phyloP scores from a whole-genome alignment of 1,284 basidiomycete species.

The Austroboletus novae-zelandiae region DNA sequence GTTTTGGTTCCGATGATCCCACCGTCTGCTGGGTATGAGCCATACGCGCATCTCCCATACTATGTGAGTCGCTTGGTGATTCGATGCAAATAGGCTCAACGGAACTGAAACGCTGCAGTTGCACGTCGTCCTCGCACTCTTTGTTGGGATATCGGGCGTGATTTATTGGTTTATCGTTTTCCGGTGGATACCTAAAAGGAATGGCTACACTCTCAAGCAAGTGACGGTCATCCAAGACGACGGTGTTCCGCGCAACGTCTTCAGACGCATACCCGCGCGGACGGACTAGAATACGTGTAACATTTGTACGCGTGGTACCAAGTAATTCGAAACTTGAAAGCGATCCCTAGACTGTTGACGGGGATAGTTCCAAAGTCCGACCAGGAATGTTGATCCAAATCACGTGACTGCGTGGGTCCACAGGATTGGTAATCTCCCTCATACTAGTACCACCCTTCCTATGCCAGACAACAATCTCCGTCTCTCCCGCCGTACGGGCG shows the following conservation, averaged over 20 bases:
- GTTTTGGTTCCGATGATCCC: slow-evolving; percentile 58
- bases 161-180: slow-evolving; percentile 61
- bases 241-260: slow-evolving; percentile 43
- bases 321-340: background rate
- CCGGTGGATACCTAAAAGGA: slow-evolving; percentile 50
- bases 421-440: slow-evolving; percentile 31
- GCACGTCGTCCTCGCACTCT: slow-evolving; percentile 51
- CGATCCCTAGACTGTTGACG: too few species aligned
- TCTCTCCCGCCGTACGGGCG: slow-evolving; percentile 31
- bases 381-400: slow-evolving; percentile 9
- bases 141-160: slow-evolving; percentile 50
- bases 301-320: background rate
- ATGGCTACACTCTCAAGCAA: slow-evolving; percentile 50
- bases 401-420: slow-evolving; percentile 15
- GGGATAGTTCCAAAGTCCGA: slow-evolving; percentile 13
- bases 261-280: slow-evolving; percentile 20
- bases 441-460: slow-evolving; percentile 15
- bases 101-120: slow-evolving; percentile 34
- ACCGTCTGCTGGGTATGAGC: slow-evolving; percentile 46
- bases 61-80: slow-evolving; percentile 44
- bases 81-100: background rate
- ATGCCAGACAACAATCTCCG: slow-evolving; percentile 23
- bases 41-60: slow-evolving; percentile 61
- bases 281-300: background rate
- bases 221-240: slow-evolving; percentile 52